Evolutionary conservation across 1,139 yeast species (phyloP).

Genomic region (Maudiozyma humilis): DNA sequence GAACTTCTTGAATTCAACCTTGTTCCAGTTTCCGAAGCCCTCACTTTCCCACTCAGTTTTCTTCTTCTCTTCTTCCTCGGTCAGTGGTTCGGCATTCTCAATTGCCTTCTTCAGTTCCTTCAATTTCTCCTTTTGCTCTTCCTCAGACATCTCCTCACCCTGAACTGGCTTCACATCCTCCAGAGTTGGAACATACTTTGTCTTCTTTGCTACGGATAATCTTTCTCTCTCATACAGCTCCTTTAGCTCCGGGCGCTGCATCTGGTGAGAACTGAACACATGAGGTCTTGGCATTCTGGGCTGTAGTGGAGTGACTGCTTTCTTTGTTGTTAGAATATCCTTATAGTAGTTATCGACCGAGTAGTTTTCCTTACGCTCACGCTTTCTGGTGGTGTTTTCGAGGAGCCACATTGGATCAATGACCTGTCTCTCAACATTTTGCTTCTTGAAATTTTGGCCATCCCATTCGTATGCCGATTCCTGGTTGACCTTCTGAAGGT

Average conservation of each 20-base stretch:
- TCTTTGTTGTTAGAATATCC: conserved; percentile 65
- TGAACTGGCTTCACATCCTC: conserved; percentile 36
- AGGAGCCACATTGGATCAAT: conserved; percentile 44
- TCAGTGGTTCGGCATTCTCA: conserved; percentile 54
- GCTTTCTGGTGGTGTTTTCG: conserved; percentile 44
- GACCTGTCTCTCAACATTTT: conserved; percentile 37
- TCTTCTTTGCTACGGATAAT: conserved; percentile 33
- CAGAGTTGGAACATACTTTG: conserved; percentile 28
- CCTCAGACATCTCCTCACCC: conserved; percentile 33
- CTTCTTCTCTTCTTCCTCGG: conserved; percentile 55
- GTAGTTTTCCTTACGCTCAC: conserved; percentile 72
- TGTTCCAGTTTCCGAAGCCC: conserved; percentile 62
- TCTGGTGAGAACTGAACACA: conserved; percentile 65
- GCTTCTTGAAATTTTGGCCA: conserved; percentile 71
- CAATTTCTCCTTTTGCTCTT: conserved; percentile 39
- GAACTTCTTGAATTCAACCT: conserved; percentile 64
- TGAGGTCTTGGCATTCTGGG: conserved; percentile 56
- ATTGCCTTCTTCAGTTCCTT: conserved; percentile 54
- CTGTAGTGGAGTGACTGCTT: conserved; percentile 51
- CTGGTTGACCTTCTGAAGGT: conserved; percentile 65
- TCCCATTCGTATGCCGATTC: conserved; percentile 78
- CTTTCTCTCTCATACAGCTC: conserved; percentile 62
- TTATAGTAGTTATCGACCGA: conserved; percentile 71
- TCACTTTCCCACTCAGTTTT: conserved; percentile 47
- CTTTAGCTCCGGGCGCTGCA: conserved; percentile 52